Evolutionary conservation across 1,284 basidiomycete species (phyloP).

Genomic region (Boletus austroedulis): DNA sequence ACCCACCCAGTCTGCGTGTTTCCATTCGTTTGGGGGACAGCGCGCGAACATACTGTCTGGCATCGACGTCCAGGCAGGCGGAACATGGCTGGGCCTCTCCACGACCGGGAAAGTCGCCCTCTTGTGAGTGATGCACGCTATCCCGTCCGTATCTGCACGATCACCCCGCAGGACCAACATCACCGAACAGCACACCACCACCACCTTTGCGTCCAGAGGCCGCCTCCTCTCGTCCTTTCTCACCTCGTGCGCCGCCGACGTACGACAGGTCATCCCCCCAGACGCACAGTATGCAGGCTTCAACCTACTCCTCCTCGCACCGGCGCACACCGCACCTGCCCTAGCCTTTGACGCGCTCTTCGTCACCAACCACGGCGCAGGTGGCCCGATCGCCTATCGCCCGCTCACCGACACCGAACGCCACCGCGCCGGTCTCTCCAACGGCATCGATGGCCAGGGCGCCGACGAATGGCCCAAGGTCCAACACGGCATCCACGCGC

Average conservation of each 20-base stretch:
- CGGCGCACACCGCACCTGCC: not conserved
- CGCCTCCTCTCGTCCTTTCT: conserved; percentile 65
- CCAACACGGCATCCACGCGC: conserved; percentile 47
- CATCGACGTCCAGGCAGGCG: conserved; percentile 65
- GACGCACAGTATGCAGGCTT: conserved; percentile 68
- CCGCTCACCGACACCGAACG: conserved; percentile 49
- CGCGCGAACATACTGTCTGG: conserved; percentile 59
- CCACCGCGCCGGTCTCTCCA: conserved; percentile 60
- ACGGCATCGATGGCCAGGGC: conserved; percentile 61
- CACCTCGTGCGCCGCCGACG: conserved; percentile 28
- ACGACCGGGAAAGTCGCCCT: conserved; percentile 62
- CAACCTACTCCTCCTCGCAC: conserved; percentile 64
- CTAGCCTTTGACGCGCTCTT: conserved; percentile 51
- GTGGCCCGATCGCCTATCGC: conserved; percentile 54
- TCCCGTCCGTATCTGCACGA: not conserved
- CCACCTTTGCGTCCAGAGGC: conserved; percentile 58
- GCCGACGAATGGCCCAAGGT: conserved; percentile 71
- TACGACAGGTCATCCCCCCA: conserved; percentile 43
- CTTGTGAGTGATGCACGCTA: conserved; percentile 48
- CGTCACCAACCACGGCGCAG: conserved; percentile 68
- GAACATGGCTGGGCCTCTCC: conserved; percentile 75
- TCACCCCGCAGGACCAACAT: conserved; percentile 65
- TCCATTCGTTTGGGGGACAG: conserved; percentile 49
- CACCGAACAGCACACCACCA: conserved; percentile 51
- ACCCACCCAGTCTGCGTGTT: conserved; percentile 62